Base-by-base conservation (phyloP, 1,284 basidiomycete genomes). In the Leccinum solheimii region DNA sequence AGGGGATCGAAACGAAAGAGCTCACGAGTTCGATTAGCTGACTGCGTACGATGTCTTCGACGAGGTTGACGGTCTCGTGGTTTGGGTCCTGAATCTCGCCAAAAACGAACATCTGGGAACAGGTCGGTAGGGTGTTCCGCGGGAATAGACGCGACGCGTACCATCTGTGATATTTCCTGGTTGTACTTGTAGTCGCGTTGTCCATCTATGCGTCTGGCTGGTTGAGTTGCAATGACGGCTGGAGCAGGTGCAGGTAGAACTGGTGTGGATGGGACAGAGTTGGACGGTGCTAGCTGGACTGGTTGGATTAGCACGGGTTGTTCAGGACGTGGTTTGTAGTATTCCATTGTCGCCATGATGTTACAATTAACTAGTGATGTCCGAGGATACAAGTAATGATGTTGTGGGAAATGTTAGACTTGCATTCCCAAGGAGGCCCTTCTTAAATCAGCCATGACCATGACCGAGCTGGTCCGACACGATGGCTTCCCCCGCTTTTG, bases 21-120 rank as follows among this genome's bases (percentile, higher is more conserved):
- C 40, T 62, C 63, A 96, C 95, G 66, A 98, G 87, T 75, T 98
- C 95, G 62, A 96, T 92, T 56, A 98, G 85, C 68, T 98, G 95
- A 62, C 91, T 86, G 36, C 94, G 86, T n/a, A 98, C 92, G 61
- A 98, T 95, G 74, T 99, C 95, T 76, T 98, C 95, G 10, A 99
- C 92, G 30, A 97, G 84, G 68, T 91, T 91, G 5, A 96, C 91
- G 0, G 96, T 96, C 59, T 95, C 94, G 7, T 85, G 82, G 59
- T 90, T 85, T 0, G 95, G 94, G 63, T 97, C 94, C 71, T 94
- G 92, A 0, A 97, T 91, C 76, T 97, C 95, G 3, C 94, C 95
- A 75, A 97, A 97, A 50, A 98, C 96, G 72, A 97, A 98, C 90
- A 97, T 95, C 94, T 95, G 55, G 14, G 16, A 10, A 30, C 27